Evolutionary conservation across 495 filamentous ascomycete genomes (phyloP).

Genomic region (Chaetomium tenue): DNA sequence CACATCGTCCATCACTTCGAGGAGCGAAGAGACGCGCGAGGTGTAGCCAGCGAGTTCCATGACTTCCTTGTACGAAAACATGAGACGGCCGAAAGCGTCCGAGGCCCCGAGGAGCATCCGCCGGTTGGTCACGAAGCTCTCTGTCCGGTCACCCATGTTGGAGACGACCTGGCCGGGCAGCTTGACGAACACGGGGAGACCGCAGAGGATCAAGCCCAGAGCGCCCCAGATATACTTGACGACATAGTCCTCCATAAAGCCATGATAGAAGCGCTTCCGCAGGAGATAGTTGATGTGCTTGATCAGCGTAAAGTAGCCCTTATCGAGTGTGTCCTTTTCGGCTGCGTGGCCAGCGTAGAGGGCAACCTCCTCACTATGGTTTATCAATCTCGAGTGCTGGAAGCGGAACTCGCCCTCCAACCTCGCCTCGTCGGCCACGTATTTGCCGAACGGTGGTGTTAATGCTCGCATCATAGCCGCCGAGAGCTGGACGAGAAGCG

Average conservation of each 20-base stretch:
- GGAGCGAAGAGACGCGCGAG: conserved; percentile 78
- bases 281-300: conserved; percentile 98
- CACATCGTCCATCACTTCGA: conserved; percentile 94
- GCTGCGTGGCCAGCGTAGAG: conserved; percentile 91
- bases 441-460: conserved; percentile 97
- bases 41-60: conserved; percentile 96
- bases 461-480: conserved; percentile 90
- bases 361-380: conserved; percentile 92
- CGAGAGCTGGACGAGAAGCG: conserved; percentile 85
- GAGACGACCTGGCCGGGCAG: conserved; percentile 66
- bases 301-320: conserved; percentile 97
- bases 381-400: conserved; percentile 89
- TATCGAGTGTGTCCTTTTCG: conserved; percentile 95
- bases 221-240: conserved; percentile 99
- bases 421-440: conserved; percentile 92
- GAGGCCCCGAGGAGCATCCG: conserved; percentile 87
- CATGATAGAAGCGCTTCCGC: conserved; percentile 84
- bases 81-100: conserved; percentile 91
- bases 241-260: conserved; percentile 98
- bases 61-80: conserved; percentile 97
- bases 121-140: conserved; percentile 93
- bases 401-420: conserved; percentile 96
- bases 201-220: conserved; percentile 87
- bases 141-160: conserved; percentile 86
- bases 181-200: conserved; percentile 93